Base-by-base conservation (phyloP, 345 rosid genomes). In the Citrus hindsii region DNA sequence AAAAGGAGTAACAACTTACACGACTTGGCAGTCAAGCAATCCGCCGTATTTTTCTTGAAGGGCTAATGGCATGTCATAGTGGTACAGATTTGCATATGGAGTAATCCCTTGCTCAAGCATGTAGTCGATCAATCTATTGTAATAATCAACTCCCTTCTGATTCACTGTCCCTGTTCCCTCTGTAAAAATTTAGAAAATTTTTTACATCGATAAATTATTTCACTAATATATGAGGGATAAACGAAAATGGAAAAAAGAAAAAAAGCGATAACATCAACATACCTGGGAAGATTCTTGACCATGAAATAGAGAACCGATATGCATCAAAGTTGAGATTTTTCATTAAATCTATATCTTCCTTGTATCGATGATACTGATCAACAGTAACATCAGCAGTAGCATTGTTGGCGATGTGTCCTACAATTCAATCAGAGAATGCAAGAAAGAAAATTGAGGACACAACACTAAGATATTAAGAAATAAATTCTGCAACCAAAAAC, bases 251-350 rank as follows among this genome's bases (percentile, higher is more conserved):
- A 14, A 5, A 13, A n/a, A 30, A 12, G 27, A 28, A 27, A 62
- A 6, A 3, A 27, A 4, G 18, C 2, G 67, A 16, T 62, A 27
- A 27, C 66, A 12, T 4, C 16, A 5, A 5, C 33, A 5, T 79
- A 85, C 92, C 60, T n/a, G 92, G 87, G 82, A 89, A 87, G 80
- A 89, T 89, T 75, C 92, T 84, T 13, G 88, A 81, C 90, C 90
- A 89, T 1, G 92, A 89, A 68, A 89, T 89, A 5, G 92, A 87
- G 84, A 89, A 89, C 7, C 89, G 82, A 76, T 87, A 89, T 9
- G 88, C 92, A 68, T 87, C 92, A 40, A 89, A 87, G 64, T 89
- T 89, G 59, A 87, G 67, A 9, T 75, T 76, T 14, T 70, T 77
- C 89, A 89, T 84, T 73, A 89, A 64, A 73, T 87, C 85, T 32